Percentiles rank a stretch among this genome's conserved stretches.
These are phyloP conservation scores for Orobanche coerulescens DNA, from an alignment of 257 asterid species.

Conservation along the genomic window DNA sequence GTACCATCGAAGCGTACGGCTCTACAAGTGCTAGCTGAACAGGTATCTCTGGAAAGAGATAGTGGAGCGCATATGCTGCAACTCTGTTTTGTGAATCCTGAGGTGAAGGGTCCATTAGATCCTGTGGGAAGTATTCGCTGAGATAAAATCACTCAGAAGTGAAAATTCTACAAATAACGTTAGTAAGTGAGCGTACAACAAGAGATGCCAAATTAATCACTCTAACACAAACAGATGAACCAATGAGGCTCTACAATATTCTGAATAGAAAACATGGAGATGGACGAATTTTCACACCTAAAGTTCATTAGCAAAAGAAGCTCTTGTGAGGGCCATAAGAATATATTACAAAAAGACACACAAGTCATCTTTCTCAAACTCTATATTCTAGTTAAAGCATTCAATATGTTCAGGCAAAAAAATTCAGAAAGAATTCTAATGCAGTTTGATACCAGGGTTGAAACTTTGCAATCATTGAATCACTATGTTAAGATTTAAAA, in stretches of 20 bases:
- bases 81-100: conserved; percentile 93
- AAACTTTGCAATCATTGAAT: too few species aligned
- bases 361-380: conserved; percentile 3
- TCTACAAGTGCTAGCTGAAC: conserved; percentile 71
- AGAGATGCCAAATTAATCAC: neutral
- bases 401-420: neutral
- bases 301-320: conserved; percentile 2
- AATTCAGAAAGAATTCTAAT: neutral
- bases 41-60: conserved; percentile 81
- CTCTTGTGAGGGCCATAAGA: neutral
- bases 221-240: neutral
- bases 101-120: conserved; percentile 18
- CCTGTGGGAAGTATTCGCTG: conserved; percentile 2
- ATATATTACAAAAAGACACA: neutral
- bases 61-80: conserved; percentile 85
- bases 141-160: conserved; percentile 3
- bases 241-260: neutral
- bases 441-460: neutral
- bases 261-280: conserved; percentile 11
- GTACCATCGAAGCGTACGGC: conserved; percentile 73
- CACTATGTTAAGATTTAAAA: too few species aligned
- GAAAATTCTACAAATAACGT: neutral
- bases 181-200: conserved; percentile 3
- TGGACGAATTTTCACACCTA: neutral
- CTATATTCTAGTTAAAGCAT: neutral